Evolutionary conservation across 768 basidiomycete genomes (phyloP).

Genomic region (Suillus alpinus): DNA sequence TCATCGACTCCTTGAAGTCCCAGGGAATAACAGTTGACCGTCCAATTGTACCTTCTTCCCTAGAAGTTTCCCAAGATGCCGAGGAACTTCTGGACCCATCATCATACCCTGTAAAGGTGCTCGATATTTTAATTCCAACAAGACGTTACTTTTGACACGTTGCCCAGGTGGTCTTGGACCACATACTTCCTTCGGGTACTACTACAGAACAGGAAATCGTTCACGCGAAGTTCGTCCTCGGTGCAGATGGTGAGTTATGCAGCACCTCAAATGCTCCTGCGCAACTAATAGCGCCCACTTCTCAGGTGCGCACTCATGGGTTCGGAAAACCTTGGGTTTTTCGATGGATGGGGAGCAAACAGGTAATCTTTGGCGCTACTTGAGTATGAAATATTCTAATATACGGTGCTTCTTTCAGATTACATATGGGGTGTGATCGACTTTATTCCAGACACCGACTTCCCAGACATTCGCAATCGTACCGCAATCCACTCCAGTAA

Average conservation of each 20-base stretch:
- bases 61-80: constrained; percentile 35
- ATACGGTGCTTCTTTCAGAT: constrained; percentile 35
- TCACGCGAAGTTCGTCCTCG: constrained; percentile 34
- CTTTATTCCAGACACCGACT: constrained; percentile 65
- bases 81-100: constrained; percentile 32
- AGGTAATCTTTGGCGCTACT: constrained; percentile 21
- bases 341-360: constrained; percentile 48
- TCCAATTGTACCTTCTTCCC: constrained; percentile 28
- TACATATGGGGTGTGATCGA: constrained; percentile 86
- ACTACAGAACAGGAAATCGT: constrained; percentile 32
- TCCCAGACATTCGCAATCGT: constrained; percentile 72
- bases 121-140: not conserved
- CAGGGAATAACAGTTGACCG: constrained; percentile 35
- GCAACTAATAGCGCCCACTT: not conserved
- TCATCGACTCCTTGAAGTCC: constrained; percentile 37
- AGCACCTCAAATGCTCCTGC: not conserved
- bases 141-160: not conserved
- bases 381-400: not conserved
- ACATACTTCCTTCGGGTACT: constrained; percentile 10
- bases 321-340: constrained; percentile 42
- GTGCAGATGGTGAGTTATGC: constrained; percentile 29
- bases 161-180: constrained; percentile 4
- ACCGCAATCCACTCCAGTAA: constrained; percentile 65
- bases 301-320: constrained; percentile 46
- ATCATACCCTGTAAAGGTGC: constrained; percentile 32